Evolutionary conservation across 2,329 filamentous ascomycete species (phyloP), one percentile per base, ranked within the genome.

Genomic region (Calonectria multiphialidica): DNA sequence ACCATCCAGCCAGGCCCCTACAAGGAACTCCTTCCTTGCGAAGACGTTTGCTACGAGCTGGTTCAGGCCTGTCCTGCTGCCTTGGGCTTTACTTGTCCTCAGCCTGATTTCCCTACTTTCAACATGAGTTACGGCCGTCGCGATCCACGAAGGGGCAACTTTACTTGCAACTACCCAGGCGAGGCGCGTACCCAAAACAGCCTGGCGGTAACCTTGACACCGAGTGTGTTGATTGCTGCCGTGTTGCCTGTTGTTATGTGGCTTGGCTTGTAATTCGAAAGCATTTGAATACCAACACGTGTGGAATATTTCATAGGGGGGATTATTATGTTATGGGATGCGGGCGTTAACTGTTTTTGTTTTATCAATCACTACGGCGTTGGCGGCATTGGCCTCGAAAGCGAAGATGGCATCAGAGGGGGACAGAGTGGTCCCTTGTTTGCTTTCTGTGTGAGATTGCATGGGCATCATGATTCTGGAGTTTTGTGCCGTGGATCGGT

Each of bases 11-110:
- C 97, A 0, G 97, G 97, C 0, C 97, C 97, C 0, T 98, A 99
- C 84, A 97, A 96, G 81, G 97, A 99, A 85, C 87, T 98, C 23
- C 86, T 98, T 10, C 97, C 97, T 0, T 98, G 96, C 80, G 90
- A 94, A 72, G 93, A 98, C 75, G 85, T 98, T 63, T 99, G 97
- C 85, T 97, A 95, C 81, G 91, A 93, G 66, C 88, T 99, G 1
- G 94, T 98, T 13, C 92, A 93, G 83, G 95, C 90, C 80, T 99
- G 97, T 83, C 96, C 97, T 0, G 89, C 95, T 0, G 84, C 88
- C 1, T 86, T 99, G 77, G 87, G 88, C 0, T 98, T 99, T 78
- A 85, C 82, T 1, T 99, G 97, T 84, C 96, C 97, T 6, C 80
- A 78, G 40, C 79, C 81, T 3, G 74, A 77, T 23, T 79, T 82